These are phyloP conservation scores for Aspergillus versicolor DNA, from an alignment of 2,329 filamentous ascomycete species.

Conservation along the genomic window DNA sequence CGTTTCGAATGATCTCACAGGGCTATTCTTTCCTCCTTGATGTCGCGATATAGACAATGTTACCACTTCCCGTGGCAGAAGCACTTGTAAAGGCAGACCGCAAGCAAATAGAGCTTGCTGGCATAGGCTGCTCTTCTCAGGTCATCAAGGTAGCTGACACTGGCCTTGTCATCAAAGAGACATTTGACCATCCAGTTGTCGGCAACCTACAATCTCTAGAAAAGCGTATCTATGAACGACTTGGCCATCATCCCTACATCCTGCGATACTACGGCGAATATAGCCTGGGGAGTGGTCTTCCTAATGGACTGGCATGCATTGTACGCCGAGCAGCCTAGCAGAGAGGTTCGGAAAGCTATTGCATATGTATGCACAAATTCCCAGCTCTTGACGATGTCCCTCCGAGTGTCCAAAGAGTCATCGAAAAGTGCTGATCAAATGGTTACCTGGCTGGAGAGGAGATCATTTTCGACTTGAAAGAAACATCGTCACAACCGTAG, in stretches of 20 bases:
- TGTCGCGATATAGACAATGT: neutral
- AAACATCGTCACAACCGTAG: too few species aligned
- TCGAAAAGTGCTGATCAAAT: neutral
- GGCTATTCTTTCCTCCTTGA: too few species aligned
- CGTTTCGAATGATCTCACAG: too few species aligned
- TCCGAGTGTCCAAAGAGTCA: neutral
- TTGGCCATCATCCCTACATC: conserved; percentile 1
- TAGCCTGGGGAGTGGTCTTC: neutral
- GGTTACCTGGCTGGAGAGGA: neutral
- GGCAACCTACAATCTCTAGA: neutral
- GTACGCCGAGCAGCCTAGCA: neutral
- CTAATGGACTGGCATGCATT: neutral
- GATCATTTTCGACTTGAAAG: neutral
- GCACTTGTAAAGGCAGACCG: neutral
- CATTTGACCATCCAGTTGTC: neutral
- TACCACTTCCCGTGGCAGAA: neutral
- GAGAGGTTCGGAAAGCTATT: neutral
- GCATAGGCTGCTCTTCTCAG: conserved; percentile 7
- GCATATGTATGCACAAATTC: neutral
- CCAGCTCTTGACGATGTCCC: neutral
- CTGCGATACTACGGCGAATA: conserved; percentile 9
- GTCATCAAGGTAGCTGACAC: conserved; percentile 5
- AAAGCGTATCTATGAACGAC: conserved; percentile 9
- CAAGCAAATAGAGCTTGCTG: neutral
- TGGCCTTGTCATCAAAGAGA: conserved; percentile 6